These are phyloP conservation scores for Naganishia liquefaciens DNA, from an alignment of 1,284 basidiomycete genomes.

Conservation along the genomic window DNA sequence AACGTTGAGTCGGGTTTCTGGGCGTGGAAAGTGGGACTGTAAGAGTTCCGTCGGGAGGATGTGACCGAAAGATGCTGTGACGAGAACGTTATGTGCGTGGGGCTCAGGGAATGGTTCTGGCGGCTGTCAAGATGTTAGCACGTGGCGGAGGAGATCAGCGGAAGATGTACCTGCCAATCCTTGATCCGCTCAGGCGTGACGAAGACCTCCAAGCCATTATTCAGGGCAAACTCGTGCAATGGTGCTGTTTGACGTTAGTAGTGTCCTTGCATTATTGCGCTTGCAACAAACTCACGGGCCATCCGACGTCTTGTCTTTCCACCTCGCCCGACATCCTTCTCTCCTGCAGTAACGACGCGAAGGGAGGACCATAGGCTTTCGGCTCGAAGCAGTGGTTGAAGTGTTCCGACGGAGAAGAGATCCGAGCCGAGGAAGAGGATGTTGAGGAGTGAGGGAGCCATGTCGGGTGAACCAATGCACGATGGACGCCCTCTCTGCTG, in stretches of 20 bases:
- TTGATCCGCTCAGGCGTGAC: conserved; percentile 38
- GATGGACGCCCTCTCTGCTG: too few species aligned
- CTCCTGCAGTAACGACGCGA: conserved; percentile 44
- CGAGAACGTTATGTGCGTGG: conserved; percentile 60
- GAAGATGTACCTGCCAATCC: conserved; percentile 26
- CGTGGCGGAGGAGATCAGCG: conserved; percentile 9
- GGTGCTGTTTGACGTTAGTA: conserved; percentile 33
- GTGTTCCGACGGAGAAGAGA: conserved; percentile 51
- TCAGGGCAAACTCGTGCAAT: conserved; percentile 36
- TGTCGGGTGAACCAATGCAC: not conserved
- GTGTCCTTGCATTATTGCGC: conserved; percentile 30
- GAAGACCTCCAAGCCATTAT: conserved; percentile 32
- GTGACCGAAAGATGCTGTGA: conserved; percentile 91
- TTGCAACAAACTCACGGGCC: conserved; percentile 33
- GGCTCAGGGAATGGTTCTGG: conserved; percentile 57
- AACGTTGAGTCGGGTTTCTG: conserved; percentile 74
- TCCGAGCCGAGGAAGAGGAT: conserved; percentile 56
- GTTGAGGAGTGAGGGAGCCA: conserved; percentile 41
- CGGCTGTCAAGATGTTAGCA: conserved; percentile 16
- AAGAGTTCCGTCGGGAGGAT: conserved; percentile 73
- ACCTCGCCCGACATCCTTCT: conserved; percentile 38
- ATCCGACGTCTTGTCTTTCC: conserved; percentile 35
- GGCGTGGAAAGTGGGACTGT: conserved; percentile 60
- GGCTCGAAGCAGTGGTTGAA: conserved; percentile 48
- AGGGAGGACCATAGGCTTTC: conserved; percentile 49